A percentile compares a stretch with the other conserved stretches of the same genome.
These are phyloP conservation scores for Tetrapisispora nanseiensis DNA, from an alignment of 805 yeast species.

Conservation along the genomic window DNA sequence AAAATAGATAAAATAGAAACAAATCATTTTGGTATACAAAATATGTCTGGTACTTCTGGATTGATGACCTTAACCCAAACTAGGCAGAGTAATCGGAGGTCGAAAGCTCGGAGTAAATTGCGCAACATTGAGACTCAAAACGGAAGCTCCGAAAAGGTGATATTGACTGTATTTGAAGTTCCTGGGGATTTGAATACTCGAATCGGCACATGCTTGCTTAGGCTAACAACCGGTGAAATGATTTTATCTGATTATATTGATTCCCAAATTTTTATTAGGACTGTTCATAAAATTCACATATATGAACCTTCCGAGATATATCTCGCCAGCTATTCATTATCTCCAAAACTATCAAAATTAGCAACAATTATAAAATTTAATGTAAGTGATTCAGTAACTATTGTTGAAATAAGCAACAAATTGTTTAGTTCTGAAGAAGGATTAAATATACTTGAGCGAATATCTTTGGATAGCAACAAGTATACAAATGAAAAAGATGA, in stretches of 20 bases:
- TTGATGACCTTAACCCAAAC: not conserved
- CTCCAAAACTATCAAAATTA: constrained; percentile 27
- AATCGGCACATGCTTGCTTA: constrained; percentile 35
- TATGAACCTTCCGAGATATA: constrained; percentile 30
- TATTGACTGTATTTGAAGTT: constrained; percentile 25
- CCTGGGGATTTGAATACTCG: constrained; percentile 18
- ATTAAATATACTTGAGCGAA: constrained; percentile 12
- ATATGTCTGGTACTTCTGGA: not conserved
- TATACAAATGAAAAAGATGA: constrained; percentile 8
- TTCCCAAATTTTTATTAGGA: constrained; percentile 38
- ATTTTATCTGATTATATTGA: constrained; percentile 32
- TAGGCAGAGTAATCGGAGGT: not conserved
- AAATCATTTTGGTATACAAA: not conserved
- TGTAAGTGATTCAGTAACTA: constrained; percentile 16
- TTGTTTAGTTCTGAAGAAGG: constrained; percentile 25
- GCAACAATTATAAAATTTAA: constrained; percentile 31
- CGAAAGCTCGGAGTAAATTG: not conserved
- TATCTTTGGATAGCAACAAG: constrained; percentile 8
- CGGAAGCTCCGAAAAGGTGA: constrained; percentile 8
- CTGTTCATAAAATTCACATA: constrained; percentile 33
- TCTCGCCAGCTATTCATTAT: constrained; percentile 25
- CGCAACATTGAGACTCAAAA: not conserved
- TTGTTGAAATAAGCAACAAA: constrained; percentile 20
- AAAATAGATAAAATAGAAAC: not conserved
- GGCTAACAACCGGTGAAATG: constrained; percentile 32